Evolutionary conservation across 208 protist genomes (phyloP).

Genomic region (Angomonas deanei): DNA sequence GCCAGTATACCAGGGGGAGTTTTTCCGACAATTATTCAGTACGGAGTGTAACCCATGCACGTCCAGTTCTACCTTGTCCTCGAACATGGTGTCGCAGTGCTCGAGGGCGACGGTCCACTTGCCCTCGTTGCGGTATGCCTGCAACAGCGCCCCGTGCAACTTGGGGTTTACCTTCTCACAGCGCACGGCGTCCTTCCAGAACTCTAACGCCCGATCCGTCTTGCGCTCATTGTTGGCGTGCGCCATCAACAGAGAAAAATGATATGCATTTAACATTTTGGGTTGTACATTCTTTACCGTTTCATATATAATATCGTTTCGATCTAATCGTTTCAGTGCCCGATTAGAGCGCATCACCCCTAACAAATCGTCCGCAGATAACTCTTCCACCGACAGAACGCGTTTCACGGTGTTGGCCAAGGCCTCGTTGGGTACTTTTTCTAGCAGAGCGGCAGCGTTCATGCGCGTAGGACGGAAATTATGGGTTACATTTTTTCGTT

Average conservation of each 20-base stretch:
- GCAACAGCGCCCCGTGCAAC: conserved; percentile 68
- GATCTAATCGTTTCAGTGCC: conserved; percentile 64
- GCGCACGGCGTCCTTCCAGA: conserved; percentile 56
- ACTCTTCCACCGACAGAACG: conserved; percentile 44
- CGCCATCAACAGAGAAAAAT: conserved; percentile 79
- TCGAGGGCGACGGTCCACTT: conserved; percentile 60
- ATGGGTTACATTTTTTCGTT: conserved; percentile 63
- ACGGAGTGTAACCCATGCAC: conserved; percentile 59
- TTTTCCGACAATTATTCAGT: conserved; percentile 76
- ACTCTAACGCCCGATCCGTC: conserved; percentile 39
- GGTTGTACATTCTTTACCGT: conserved; percentile 13
- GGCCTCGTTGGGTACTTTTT: conserved; percentile 30
- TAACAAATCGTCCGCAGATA: conserved; percentile 39
- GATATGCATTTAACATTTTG: conserved; percentile 45
- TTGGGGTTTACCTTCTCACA: conserved; percentile 50
- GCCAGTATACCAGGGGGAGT: conserved; percentile 45
- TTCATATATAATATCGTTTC: conserved; percentile 49
- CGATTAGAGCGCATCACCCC: conserved; percentile 55
- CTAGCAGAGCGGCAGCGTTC: conserved; percentile 32
- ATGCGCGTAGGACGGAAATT: conserved; percentile 43
- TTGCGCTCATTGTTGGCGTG: conserved; percentile 80
- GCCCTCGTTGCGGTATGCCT: conserved; percentile 53
- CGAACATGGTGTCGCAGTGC: conserved; percentile 61
- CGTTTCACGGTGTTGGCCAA: conserved; percentile 31
- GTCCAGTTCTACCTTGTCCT: conserved; percentile 63